Percentiles rank a stretch among this genome's conserved stretches.
Conservation (phyloP, 208 protist genomes). For the Acanthamoeba lenticulata region DNA sequence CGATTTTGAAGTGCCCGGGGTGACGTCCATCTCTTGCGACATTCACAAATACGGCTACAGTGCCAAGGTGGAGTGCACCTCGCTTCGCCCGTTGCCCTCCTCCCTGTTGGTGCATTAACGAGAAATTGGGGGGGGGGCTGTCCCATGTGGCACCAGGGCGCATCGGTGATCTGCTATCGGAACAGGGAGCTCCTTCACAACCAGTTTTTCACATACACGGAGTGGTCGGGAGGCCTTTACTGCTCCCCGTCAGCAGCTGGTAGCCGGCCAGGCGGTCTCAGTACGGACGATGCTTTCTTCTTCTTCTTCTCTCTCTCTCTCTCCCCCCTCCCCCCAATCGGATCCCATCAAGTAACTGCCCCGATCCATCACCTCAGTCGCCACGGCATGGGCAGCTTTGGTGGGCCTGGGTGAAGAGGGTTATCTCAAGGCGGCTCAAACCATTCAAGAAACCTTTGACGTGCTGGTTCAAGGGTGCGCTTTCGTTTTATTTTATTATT, state of each 20-base stretch:
- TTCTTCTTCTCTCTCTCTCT: not conserved
- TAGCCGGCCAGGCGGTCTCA: conserved; percentile 85
- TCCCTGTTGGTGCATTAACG: not conserved
- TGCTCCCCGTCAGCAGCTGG: conserved; percentile 95
- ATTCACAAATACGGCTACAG: conserved; percentile 98
- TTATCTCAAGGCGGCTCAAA: not conserved
- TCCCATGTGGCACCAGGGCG: not conserved
- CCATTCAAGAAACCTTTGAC: not conserved
- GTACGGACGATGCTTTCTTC: too few relatives aligned
- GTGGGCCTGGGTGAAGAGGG: conserved; percentile 32
- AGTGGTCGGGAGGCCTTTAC: conserved; percentile 97
- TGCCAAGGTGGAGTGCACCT: conserved; percentile 90
- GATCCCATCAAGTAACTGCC: not conserved
- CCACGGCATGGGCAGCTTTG: conserved; percentile 20
- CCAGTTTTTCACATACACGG: conserved; percentile 94
- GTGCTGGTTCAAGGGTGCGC: conserved; percentile 62
- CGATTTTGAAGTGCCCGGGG: conserved; percentile 94
- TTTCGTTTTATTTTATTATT: too few relatives aligned
- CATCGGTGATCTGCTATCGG: conserved; percentile 92
- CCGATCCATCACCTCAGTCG: not conserved
- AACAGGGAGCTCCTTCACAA: conserved; percentile 89
- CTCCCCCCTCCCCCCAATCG: not conserved
- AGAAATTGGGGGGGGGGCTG: too few relatives aligned
- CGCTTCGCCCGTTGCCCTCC: conserved; percentile 76
- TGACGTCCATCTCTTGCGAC: conserved; percentile 96